phyloP scores from a whole-genome alignment of 306 rosid species.

The Vicia faba region DNA sequence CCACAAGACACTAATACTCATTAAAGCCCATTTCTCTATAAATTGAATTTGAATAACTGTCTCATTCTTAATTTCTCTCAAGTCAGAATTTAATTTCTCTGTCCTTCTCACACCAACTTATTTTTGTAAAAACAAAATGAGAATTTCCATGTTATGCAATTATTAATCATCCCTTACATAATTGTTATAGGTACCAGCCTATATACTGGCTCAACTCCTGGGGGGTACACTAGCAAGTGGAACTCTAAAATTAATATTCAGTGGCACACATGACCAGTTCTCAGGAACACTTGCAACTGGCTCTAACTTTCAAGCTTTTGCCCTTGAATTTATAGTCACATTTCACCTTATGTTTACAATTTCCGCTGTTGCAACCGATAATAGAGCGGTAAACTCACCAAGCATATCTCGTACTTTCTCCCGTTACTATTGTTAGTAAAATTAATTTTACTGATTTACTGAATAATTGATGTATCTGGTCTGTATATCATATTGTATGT shows the following conservation, averaged over 20 bases:
- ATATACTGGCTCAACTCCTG: conserved; percentile 58
- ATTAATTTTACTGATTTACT: no score
- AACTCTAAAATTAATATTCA: conserved; percentile 62
- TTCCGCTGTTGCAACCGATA: conserved; percentile 82
- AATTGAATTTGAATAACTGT: no score
- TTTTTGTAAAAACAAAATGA: no score
- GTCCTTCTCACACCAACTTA: no score
- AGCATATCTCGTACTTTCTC: neutral
- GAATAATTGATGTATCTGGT: no score
- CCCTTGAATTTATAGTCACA: conserved; percentile 78
- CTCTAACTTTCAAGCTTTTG: conserved; percentile 61
- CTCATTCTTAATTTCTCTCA: no score
- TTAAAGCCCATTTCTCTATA: no score
- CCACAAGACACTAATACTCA: no score
- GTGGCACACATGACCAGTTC: conserved; percentile 49
- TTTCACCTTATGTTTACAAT: conserved; percentile 78
- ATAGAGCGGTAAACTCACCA: conserved; percentile 59
- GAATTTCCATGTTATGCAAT: neutral
- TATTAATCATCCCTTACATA: neutral
- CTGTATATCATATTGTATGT: neutral
- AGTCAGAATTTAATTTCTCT: no score
- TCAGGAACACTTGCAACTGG: conserved; percentile 67
- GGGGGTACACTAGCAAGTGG: conserved; percentile 82
- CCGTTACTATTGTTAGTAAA: no score
- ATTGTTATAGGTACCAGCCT: conserved; percentile 64